Conservation (phyloP, 1,139 yeast genomes). For the Debaryomycetaceae sp. region DNA sequence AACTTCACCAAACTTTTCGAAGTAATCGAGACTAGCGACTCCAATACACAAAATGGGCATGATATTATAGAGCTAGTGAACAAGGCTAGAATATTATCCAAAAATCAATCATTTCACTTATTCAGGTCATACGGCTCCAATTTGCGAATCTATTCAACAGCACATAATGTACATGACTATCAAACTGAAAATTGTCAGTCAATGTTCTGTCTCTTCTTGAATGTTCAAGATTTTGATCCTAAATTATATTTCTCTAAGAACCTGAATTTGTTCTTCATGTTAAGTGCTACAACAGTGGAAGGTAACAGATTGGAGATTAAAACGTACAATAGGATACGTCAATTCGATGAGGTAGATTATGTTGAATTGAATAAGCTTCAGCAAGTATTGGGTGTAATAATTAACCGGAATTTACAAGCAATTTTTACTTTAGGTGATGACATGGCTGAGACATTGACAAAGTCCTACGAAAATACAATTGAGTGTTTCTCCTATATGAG, state of each 20-base stretch:
- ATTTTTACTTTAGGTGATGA: slow-evolving; percentile 20
- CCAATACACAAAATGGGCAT: slow-evolving; percentile 12
- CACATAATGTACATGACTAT: slow-evolving; percentile 68
- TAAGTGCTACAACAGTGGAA: slow-evolving; percentile 27
- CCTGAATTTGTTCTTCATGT: slow-evolving; percentile 21
- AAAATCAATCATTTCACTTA: slow-evolving; percentile 81
- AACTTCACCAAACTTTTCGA: slow-evolving; percentile 22
- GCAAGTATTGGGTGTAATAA: slow-evolving; percentile 16
- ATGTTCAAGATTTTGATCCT: slow-evolving; percentile 31
- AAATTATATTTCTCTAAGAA: slow-evolving; percentile 21
- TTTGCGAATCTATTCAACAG: slow-evolving; percentile 67
- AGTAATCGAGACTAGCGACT: slow-evolving; percentile 10
- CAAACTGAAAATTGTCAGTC: slow-evolving; percentile 56
- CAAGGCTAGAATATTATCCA: slow-evolving; percentile 75
- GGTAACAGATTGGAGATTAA: slow-evolving; percentile 26
- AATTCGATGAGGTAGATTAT: slow-evolving; percentile 22
- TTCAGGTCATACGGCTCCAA: slow-evolving; percentile 48
- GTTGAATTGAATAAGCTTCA: slow-evolving; percentile 20
- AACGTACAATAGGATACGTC: slow-evolving; percentile 24
- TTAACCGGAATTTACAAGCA: slow-evolving; percentile 18
- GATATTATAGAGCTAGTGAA: slow-evolving; percentile 63
- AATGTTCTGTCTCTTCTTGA: slow-evolving; percentile 64
- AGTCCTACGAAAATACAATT: slow-evolving; percentile 21
- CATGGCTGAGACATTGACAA: slow-evolving; percentile 20
- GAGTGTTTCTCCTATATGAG: slow-evolving; percentile 11